Evolutionary conservation across 257 asterid species (phyloP).

Genomic region (Lavandula angustifolia): DNA sequence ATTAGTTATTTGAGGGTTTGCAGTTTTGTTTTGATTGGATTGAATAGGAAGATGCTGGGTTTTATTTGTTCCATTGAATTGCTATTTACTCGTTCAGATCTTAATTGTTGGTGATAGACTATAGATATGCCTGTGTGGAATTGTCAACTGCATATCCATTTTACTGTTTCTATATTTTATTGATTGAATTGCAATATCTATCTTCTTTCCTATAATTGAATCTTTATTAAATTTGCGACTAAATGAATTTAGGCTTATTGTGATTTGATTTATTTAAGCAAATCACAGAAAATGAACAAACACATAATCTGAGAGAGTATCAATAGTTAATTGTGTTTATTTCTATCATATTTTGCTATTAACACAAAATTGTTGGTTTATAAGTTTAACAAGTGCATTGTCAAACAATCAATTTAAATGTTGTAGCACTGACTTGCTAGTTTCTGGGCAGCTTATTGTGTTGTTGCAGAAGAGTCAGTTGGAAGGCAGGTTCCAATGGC

Average conservation of each 20-base stretch:
- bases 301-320: background rate
- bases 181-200: conserved; percentile 8
- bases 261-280: background rate
- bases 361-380: background rate
- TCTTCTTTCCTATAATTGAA: background rate
- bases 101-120: background rate
- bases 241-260: conserved; percentile 13
- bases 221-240: too few species aligned
- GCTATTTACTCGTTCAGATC: conserved; percentile 18
- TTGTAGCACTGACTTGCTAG: conserved; percentile 18
- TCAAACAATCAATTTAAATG: conserved; percentile 5
- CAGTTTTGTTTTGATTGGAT: conserved; percentile 21
- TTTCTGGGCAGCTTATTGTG: conserved; percentile 67
- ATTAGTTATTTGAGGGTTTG: background rate
- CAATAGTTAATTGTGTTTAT: background rate
- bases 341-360: background rate
- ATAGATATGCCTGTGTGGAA: conserved; percentile 8
- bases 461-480: conserved; percentile 86
- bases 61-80: background rate
- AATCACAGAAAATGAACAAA: background rate
- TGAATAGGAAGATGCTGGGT: conserved; percentile 1
- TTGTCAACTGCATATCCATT: background rate
- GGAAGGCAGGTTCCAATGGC: conserved; percentile 86
- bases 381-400: background rate
- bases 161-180: background rate